Evolutionary conservation across 495 filamentous ascomycete species (phyloP), one percentile per base, ranked within the genome.

Genomic region (Chaetomium tenue): DNA sequence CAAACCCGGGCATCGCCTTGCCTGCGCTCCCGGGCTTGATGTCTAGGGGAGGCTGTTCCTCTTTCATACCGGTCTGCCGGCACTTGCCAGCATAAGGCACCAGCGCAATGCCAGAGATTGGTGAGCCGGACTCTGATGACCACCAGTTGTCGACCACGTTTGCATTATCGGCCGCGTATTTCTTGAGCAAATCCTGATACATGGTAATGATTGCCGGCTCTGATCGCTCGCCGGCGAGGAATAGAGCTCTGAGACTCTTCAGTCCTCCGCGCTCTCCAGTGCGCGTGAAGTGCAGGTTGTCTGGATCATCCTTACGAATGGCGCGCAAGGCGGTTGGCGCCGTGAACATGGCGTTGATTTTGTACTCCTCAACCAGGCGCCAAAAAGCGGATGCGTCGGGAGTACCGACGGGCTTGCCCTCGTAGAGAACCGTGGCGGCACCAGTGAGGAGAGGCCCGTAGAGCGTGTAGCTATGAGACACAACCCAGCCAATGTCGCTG

Each of bases 101-200:
- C 40, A 96, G 77, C 8, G 90, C 87, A 28, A 96, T 78, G 1
- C 91, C 92, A 0, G 92, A 88, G 64, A 97, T 97, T 7, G 93
- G 93, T 5, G 89, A 91, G 9, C 93, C 93, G 1, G 89, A 91
- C 75, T 97, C 93, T 1, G 91, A 93, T 4, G 90, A 93, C 93
- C 93, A 97, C 93, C 93, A 97, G 71, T 97, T 96, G 73, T 97
- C 93, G 57, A 96, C 81, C 18, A 97, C 90, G 30, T 83, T 77
- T 0, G 91, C 86, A 33, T 83, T 82, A 0, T 76, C 77, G 0
- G 86, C 84, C 44, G 84, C 88, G 66, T 91, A 86, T 58, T 82
- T 78, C 13, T 77, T 68, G 3, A 96, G 78, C 1, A 95, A 81
- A 7, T 86, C 78, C 68, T 92, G 88, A 63, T 92, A 97, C 72